Conservation (phyloP, 192 early-diverging fungal species). For the Entomortierella beljakovae region DNA sequence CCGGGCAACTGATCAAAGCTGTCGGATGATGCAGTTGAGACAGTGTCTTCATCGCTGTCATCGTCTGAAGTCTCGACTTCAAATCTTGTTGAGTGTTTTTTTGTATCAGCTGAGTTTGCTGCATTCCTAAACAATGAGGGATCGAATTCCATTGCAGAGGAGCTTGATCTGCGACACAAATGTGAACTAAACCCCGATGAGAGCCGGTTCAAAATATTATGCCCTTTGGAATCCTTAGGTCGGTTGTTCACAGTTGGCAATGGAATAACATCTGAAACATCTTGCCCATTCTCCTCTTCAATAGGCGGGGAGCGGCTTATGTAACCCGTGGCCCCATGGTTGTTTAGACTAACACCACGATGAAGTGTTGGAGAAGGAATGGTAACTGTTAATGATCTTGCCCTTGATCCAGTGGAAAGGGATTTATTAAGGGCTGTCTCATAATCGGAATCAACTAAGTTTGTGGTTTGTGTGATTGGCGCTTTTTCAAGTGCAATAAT, state of each 20-base stretch:
- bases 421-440: constrained; percentile 16
- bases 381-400: constrained; percentile 6
- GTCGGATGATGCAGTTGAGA: constrained; percentile 18
- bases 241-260: constrained; percentile 4
- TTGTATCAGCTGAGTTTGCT: constrained; percentile 16
- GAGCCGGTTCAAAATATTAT: constrained; percentile 13
- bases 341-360: constrained; percentile 27
- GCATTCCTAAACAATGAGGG: constrained; percentile 18
- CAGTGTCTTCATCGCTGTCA: constrained; percentile 20
- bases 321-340: not conserved
- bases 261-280: constrained; percentile 2
- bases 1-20: constrained; percentile 22
- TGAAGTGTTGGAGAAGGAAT: constrained; percentile 12
- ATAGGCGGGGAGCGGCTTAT: constrained; percentile 10
- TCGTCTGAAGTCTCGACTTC: constrained; percentile 4
- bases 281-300: constrained; percentile 15
- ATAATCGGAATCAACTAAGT: constrained; percentile 18
- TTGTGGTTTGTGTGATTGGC: not conserved
- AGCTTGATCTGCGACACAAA: constrained; percentile 13
- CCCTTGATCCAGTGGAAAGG: constrained; percentile 2
- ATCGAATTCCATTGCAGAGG: constrained; percentile 31
- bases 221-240: not conserved
- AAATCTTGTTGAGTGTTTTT: not conserved
- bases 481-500: constrained; percentile 11
- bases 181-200: constrained; percentile 5